These are phyloP conservation scores for Melastoma malabathricum DNA, from an alignment of 345 rosid species.

Conservation along the genomic window DNA sequence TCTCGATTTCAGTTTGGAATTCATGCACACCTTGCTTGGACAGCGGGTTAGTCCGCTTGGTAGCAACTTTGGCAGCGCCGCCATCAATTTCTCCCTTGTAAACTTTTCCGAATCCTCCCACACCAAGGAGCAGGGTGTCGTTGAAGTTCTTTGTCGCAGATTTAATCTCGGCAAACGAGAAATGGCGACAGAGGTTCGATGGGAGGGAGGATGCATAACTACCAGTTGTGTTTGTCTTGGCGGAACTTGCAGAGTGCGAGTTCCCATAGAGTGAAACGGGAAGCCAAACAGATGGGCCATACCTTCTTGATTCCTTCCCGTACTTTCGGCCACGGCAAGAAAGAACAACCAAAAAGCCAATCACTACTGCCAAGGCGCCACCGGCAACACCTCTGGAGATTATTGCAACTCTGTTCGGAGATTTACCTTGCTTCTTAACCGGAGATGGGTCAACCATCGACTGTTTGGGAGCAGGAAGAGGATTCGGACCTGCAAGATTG, in stretches of 20 bases:
- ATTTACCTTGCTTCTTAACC: conserved; percentile 22
- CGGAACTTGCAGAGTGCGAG: conserved; percentile 90
- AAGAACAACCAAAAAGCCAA: conserved; percentile 40
- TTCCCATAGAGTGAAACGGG: conserved; percentile 93
- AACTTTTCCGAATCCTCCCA: conserved; percentile 96
- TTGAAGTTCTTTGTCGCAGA: conserved; percentile 88
- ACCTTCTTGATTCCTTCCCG: conserved; percentile 60
- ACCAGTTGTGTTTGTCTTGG: conserved; percentile 89
- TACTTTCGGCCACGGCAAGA: conserved; percentile 32
- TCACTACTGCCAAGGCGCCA: conserved; percentile 41
- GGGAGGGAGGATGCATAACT: conserved; percentile 92
- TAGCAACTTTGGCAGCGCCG: conserved; percentile 71
- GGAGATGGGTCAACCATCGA: conserved; percentile 26
- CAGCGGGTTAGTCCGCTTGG: conserved; percentile 91
- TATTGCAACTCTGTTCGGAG: conserved; percentile 33
- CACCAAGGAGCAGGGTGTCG: conserved; percentile 76
- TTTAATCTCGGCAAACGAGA: conserved; percentile 91
- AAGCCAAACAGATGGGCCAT: conserved; percentile 94
- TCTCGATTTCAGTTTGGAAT: conserved; percentile 96
- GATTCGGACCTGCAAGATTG: conserved; percentile 85
- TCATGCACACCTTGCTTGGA: conserved; percentile 97
- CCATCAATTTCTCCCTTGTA: conserved; percentile 91
- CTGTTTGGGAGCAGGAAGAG: conserved; percentile 48
- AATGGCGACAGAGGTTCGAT: conserved; percentile 90
- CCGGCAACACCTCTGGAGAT: conserved; percentile 66